Conservation (phyloP, 75 land plant genomes). For the Pinus taeda region DNA sequence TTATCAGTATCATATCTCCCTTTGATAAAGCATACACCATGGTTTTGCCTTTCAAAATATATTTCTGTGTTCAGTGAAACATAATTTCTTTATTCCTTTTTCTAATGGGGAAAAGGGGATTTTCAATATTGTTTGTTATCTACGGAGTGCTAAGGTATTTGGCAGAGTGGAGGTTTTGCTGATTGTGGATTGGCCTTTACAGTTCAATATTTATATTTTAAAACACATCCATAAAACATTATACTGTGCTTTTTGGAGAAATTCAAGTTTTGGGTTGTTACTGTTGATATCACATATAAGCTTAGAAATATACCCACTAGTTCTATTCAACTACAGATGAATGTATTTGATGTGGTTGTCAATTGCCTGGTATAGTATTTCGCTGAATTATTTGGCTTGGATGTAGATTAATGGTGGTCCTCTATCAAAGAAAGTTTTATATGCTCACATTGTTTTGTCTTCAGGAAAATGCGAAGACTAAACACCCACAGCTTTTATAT, state of each 20-base stretch:
- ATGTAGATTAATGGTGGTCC: not conserved
- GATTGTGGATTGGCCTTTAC: no score
- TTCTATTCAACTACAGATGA: not conserved
- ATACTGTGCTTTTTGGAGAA: not conserved
- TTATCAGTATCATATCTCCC: no score
- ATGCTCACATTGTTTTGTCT: not conserved
- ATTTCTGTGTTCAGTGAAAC: no score
- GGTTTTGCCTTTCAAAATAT: no score
- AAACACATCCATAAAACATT: no score
- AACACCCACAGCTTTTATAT: conserved; percentile 50
- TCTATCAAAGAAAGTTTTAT: not conserved
- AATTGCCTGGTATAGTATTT: not conserved
- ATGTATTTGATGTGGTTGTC: not conserved
- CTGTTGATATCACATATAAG: not conserved
- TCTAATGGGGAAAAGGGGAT: no score
- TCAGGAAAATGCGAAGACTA: conserved; percentile 53
- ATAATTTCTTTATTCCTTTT: no score
- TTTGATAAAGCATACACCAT: no score
- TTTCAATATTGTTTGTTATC: no score
- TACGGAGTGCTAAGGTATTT: no score
- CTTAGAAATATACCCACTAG: not conserved
- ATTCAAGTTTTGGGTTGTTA: not conserved
- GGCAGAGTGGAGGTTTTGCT: no score
- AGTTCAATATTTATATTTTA: no score
- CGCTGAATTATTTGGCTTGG: not conserved